Conservation (phyloP, 257 asterid genomes). For the Mentha longifolia region DNA sequence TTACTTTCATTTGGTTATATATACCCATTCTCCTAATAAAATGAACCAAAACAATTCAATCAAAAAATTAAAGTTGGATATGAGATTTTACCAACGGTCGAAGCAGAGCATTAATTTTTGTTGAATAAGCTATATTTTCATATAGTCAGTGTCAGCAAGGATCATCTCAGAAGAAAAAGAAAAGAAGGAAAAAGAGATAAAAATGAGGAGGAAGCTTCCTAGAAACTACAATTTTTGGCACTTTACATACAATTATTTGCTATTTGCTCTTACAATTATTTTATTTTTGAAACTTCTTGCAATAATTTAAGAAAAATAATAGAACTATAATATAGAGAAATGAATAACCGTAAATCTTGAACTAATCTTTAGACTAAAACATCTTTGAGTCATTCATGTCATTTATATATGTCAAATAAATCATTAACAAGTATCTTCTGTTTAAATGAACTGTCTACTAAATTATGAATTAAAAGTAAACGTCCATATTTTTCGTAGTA, state of each 20-base stretch:
- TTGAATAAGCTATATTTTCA: neutral
- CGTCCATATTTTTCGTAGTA: too few relatives aligned
- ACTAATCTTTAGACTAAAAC: too few relatives aligned
- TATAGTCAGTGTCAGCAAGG: slow-evolving; percentile 26
- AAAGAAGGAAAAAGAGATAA: neutral
- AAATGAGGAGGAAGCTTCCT: slow-evolving; percentile 33
- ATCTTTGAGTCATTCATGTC: neutral
- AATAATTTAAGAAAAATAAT: neutral
- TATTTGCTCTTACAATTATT: neutral
- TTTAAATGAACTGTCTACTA: neutral
- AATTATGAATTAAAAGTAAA: too few relatives aligned
- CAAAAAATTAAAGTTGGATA: neutral
- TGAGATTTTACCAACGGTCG: slow-evolving; percentile 2
- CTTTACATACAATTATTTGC: slow-evolving; percentile 18
- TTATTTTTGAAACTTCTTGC: neutral
- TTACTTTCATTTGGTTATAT: too few relatives aligned
- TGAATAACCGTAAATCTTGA: too few relatives aligned
- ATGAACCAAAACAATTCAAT: neutral
- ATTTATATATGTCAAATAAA: neutral
- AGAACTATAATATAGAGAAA: neutral
- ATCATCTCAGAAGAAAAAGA: neutral
- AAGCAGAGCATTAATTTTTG: neutral
- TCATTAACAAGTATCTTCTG: neutral
- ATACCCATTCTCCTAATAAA: neutral
- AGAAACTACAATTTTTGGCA: slow-evolving; percentile 36